A percentile compares a stretch with the other conserved stretches of the same genome.
Evolutionary conservation across 495 filamentous ascomycete species (phyloP).

Genomic region (Copromyces sp.): DNA sequence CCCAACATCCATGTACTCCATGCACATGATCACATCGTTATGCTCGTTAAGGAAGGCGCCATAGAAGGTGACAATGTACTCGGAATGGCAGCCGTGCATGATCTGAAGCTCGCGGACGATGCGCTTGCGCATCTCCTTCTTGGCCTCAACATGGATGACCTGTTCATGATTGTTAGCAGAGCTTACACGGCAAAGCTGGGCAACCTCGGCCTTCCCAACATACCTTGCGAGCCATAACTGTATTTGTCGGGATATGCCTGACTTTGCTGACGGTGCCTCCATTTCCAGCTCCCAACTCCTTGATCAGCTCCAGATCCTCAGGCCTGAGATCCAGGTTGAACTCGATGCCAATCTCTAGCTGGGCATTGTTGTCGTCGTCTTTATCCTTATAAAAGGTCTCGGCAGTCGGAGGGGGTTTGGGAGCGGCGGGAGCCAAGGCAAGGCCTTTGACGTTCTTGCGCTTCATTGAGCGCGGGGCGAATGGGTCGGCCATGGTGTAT

Average conservation of each 20-base stretch:
- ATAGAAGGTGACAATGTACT: conserved; percentile 94
- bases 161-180: conserved; percentile 22
- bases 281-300: conserved; percentile 93
- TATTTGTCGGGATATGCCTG: conserved; percentile 85
- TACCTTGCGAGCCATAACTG: conserved; percentile 97
- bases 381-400: conserved; percentile 44
- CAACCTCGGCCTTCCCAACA: conserved; percentile 10
- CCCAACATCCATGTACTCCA: conserved; percentile 99
- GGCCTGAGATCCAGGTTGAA: conserved; percentile 86
- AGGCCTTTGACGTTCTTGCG: conserved; percentile 98
- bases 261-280: conserved; percentile 98
- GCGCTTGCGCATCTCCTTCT: conserved; percentile 88
- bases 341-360: conserved; percentile 93
- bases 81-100: conserved; percentile 94
- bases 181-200: background rate
- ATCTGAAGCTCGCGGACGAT: conserved; percentile 95
- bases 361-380: conserved; percentile 49
- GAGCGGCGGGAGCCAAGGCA: conserved; percentile 60
- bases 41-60: conserved; percentile 93
- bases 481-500: conserved; percentile 65
- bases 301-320: conserved; percentile 85
- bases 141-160: conserved; percentile 97
- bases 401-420: conserved; percentile 34
- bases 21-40: conserved; percentile 96
- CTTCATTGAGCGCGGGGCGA: conserved; percentile 87